A percentile compares a stretch with the other conserved stretches of the same genome.
Conservation (phyloP, 331 rosid species). For the Saraca asoca region DNA sequence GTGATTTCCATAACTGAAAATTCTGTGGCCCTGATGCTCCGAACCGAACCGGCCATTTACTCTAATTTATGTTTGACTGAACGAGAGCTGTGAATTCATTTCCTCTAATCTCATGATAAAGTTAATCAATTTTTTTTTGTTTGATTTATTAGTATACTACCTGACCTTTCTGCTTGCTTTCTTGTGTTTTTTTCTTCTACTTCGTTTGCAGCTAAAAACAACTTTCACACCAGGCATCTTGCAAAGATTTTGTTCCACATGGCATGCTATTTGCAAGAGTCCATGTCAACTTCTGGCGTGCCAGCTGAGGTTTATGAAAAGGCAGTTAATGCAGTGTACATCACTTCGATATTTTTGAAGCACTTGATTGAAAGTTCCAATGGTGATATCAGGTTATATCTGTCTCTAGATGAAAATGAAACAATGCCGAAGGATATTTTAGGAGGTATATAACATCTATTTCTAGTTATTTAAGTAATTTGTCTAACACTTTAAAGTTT, state of each 20-base stretch:
- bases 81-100: background rate
- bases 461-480: slow-evolving; percentile 2
- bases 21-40: background rate
- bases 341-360: slow-evolving; percentile 80
- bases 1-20: background rate
- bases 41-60: background rate
- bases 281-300: slow-evolving; percentile 62
- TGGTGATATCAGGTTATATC: slow-evolving; percentile 59
- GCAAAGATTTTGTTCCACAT: slow-evolving; percentile 88
- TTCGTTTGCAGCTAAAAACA: slow-evolving; percentile 73
- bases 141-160: background rate
- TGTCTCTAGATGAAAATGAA: slow-evolving; percentile 68
- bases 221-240: slow-evolving; percentile 78
- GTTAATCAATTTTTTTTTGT: background rate
- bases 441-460: slow-evolving; percentile 53
- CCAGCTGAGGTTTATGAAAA: slow-evolving; percentile 63
- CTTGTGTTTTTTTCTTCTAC: background rate
- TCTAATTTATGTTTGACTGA: background rate
- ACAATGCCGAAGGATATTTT: slow-evolving; percentile 50
- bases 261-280: slow-evolving; percentile 81
- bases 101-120: slow-evolving; percentile 21
- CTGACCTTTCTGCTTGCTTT: background rate
- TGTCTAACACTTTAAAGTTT: background rate
- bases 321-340: slow-evolving; percentile 83
- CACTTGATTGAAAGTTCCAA: slow-evolving; percentile 72